A percentile compares a stretch with the other conserved stretches of the same genome.
Evolutionary conservation across 1,284 basidiomycete species (phyloP).

Genomic region (Calocybe gambosa): DNA sequence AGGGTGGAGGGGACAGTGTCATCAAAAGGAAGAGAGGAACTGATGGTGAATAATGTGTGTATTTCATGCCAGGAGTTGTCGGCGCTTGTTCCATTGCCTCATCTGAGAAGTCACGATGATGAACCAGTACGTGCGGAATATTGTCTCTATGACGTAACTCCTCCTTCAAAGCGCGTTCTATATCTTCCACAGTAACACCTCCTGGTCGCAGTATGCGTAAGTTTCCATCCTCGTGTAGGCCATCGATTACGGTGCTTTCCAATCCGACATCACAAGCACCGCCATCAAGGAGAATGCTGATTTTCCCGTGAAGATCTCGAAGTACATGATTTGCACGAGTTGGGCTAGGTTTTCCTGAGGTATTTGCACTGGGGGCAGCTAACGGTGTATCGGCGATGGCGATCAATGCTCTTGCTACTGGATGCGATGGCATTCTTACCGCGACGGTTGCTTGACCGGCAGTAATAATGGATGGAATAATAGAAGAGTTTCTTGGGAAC

Average conservation of each 20-base stretch:
- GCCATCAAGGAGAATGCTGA: constrained; percentile 88
- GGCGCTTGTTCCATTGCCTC: constrained; percentile 66
- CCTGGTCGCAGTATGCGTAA: constrained; percentile 88
- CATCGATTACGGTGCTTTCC: constrained; percentile 96
- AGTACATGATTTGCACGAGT: constrained; percentile 88
- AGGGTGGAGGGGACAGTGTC: constrained; percentile 39
- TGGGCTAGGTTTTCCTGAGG: constrained; percentile 90
- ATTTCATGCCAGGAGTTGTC: constrained; percentile 99
- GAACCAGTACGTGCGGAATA: constrained; percentile 61
- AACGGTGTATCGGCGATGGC: constrained; percentile 70
- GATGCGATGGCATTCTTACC: constrained; percentile 91
- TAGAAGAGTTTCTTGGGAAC: constrained; percentile 66
- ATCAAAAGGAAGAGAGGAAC: constrained; percentile 77
- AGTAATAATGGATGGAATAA: constrained; percentile 65
- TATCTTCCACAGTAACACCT: constrained; percentile 87
- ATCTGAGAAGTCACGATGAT: constrained; percentile 69
- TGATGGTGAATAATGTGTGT: constrained; percentile 91
- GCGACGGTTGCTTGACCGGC: constrained; percentile 83
- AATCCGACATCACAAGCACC: constrained; percentile 86
- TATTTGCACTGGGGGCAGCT: constrained; percentile 95
- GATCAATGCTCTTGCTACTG: constrained; percentile 88
- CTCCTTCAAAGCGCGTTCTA: constrained; percentile 55
- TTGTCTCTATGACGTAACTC: constrained; percentile 27
- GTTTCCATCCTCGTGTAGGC: constrained; percentile 62
- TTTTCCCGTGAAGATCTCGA: constrained; percentile 70